These are phyloP conservation scores for Chrysoporthe deuterocubensis DNA, from an alignment of 2,329 filamentous ascomycete genomes.

Conservation along the genomic window DNA sequence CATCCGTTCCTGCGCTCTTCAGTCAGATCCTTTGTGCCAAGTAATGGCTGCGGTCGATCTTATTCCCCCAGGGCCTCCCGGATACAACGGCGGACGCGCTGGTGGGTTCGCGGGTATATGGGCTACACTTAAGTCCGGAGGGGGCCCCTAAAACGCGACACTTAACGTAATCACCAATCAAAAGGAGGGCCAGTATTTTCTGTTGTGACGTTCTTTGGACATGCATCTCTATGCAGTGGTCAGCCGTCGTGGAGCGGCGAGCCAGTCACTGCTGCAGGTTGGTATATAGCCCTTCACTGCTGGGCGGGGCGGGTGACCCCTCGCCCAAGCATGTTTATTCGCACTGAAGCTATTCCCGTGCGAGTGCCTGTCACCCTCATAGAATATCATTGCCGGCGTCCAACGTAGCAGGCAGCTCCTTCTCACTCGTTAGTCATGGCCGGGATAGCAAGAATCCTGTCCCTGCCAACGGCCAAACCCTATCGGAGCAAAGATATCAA, in stretches of 20 bases:
- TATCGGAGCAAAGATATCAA: slow-evolving; percentile 49
- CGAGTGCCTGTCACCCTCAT: too few species aligned
- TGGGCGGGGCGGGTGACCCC: background rate
- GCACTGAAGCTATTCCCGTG: too few species aligned
- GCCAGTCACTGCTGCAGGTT: too few species aligned
- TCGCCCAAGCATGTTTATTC: too few species aligned
- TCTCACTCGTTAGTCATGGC: slow-evolving; percentile 38
- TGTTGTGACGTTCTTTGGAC: background rate
- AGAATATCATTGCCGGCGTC: too few species aligned
- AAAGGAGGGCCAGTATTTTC: background rate
- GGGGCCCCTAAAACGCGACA: background rate
- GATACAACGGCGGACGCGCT: background rate
- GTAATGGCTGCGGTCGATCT: too few species aligned
- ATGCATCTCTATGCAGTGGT: background rate
- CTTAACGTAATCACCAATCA: slow-evolving; percentile 1
- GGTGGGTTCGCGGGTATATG: background rate
- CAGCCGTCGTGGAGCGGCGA: too few species aligned
- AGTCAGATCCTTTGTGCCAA: too few species aligned
- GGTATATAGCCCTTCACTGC: background rate
- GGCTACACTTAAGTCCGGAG: background rate
- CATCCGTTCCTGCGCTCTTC: too few species aligned
- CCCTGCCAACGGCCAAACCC: slow-evolving; percentile 56
- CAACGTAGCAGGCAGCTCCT: too few species aligned
- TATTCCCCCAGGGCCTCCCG: too few species aligned
- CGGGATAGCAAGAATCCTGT: slow-evolving; percentile 48